A percentile compares a stretch with the other conserved stretches of the same genome.
These are phyloP conservation scores for Pistacia vera DNA, from an alignment of 345 rosid species.

Conservation along the genomic window DNA sequence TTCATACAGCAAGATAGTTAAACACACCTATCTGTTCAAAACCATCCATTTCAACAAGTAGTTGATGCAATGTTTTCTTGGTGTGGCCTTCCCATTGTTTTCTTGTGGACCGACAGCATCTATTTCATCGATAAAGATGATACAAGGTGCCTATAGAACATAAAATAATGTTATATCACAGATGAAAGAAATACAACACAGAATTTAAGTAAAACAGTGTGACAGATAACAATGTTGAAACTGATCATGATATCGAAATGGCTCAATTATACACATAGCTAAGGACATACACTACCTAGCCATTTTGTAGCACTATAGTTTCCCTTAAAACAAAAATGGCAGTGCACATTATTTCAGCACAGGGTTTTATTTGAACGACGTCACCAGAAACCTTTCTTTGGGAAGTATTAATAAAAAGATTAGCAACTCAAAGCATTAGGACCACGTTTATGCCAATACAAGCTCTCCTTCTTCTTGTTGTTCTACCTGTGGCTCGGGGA, in stretches of 20 bases:
- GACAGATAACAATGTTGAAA: conserved; percentile 3
- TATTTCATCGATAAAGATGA: conserved; percentile 96
- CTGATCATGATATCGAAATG: not conserved
- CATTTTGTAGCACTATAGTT: not conserved
- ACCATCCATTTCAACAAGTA: conserved; percentile 99
- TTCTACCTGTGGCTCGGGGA: conserved; percentile 58
- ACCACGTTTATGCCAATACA: conserved; percentile 50
- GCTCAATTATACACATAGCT: not conserved
- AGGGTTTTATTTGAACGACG: not conserved
- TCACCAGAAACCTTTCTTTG: not conserved
- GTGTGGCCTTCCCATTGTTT: conserved; percentile 99
- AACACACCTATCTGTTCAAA: conserved; percentile 92
- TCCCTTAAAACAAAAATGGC: not conserved
- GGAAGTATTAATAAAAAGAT: not conserved
- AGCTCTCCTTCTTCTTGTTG: conserved; percentile 60
- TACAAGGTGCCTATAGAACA: conserved; percentile 86
- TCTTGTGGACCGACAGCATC: conserved; percentile 98
- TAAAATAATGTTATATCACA: conserved; percentile 1
- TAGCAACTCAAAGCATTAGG: not conserved
- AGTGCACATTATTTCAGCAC: not conserved
- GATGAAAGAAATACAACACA: not conserved
- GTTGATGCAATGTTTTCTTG: conserved; percentile 96
- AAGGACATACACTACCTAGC: not conserved
- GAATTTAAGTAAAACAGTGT: not conserved
- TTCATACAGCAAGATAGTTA: conserved; percentile 4